Base-by-base conservation (phyloP, 2,329 filamentous ascomycete genomes). In the Fusarium fujikuroi region DNA sequence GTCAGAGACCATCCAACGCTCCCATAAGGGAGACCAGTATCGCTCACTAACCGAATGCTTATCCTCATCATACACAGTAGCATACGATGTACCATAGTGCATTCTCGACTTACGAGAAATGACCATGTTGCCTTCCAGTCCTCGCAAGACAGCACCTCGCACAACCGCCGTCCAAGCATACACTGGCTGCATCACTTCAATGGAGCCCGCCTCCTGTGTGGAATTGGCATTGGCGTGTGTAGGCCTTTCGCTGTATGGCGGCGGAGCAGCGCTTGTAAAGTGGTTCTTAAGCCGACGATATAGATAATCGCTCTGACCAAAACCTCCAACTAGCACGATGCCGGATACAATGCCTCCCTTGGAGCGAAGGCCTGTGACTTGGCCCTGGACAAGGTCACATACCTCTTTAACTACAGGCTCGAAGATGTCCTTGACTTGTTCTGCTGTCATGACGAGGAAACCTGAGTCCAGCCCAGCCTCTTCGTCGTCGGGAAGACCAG, bases 81-180 rank as follows among this genome's bases (percentile, higher is more conserved):
- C 93, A 81, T 95, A 95, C 30, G 90, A 93, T 9, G 92, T 95
- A 30, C 93, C 93, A 78, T 95, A 95, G 79, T 93, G 90, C 87
- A 91, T 93, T 72, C 93, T 87, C 53, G 92, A 91, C 80, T 92
- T 90, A 54, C 93, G 86, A 67, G 90, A 93, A 64, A 94, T 89
- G 11, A 95, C 93, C 88, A 95, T 93, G 79, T 91, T 94, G 23
- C 92, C 92, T 80, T 95, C 92, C 21, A 95, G 81, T 0, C 93
- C 93, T 54, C 92, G 85, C 59, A 95, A 81, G 14, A 95, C 93
- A 0, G 93, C 93, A 11, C 93, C 93, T 66, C 93, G 86, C 9
- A 95, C 92, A 4, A 95, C 92, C 1, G 92, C 92, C 12, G 92
- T 95, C 92, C 93, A 95, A 3, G 93, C 92, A 79, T 95, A 93